Conservation (phyloP, 169 alveolate genomes). For the Plasmodium yoelii region DNA sequence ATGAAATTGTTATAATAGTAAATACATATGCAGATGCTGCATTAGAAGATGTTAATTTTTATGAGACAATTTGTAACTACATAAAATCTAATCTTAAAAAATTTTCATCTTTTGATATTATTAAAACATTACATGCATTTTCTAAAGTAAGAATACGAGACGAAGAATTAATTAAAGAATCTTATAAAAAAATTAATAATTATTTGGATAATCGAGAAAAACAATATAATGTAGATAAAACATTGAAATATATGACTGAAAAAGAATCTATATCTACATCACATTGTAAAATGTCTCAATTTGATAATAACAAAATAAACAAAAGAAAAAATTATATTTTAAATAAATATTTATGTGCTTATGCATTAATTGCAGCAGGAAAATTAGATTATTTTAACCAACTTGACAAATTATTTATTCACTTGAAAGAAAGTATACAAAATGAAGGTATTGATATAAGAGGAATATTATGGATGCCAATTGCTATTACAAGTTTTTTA, state of each 20-base stretch:
- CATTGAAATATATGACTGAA: neutral
- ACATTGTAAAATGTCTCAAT: neutral
- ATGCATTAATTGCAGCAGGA: conserved; percentile 76
- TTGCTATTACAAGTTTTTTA: conserved; percentile 65
- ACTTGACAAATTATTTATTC: conserved; percentile 37
- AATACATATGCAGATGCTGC: conserved; percentile 75
- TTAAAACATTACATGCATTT: conserved; percentile 51
- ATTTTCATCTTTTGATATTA: conserved; percentile 45
- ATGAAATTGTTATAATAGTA: conserved; percentile 54
- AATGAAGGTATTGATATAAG: conserved; percentile 72
- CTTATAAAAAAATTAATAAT: conserved; percentile 45
- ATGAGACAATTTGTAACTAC: conserved; percentile 70
- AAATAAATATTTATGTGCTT: conserved; percentile 68
- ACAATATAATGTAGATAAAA: neutral
- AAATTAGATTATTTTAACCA: conserved; percentile 55
- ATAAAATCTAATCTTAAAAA: conserved; percentile 32
- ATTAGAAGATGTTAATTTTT: conserved; percentile 70
- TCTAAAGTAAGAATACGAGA: conserved; percentile 72
- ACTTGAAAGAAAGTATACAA: conserved; percentile 47
- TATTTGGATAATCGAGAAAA: conserved; percentile 53
- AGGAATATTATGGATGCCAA: conserved; percentile 76
- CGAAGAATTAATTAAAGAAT: conserved; percentile 32
- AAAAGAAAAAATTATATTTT: conserved; percentile 22
- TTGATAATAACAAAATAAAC: neutral
- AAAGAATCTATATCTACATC: neutral